Conservation (phyloP, 257 asterid genomes). For the Solanum sitiens region DNA sequence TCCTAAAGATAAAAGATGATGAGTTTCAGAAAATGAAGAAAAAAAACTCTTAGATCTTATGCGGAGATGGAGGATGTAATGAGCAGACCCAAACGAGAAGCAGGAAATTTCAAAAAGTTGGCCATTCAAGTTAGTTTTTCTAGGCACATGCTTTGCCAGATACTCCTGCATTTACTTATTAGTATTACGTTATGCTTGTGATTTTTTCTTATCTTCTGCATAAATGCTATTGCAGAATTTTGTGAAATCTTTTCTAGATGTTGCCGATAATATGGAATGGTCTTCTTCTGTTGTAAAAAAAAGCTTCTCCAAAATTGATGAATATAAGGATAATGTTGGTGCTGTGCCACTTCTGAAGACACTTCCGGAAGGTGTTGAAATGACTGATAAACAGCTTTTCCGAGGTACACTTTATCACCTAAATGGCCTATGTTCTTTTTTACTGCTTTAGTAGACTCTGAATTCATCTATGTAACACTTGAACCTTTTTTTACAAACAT, state of each 20-base stretch:
- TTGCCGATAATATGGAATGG: slow-evolving; percentile 73
- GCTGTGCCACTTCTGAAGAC: slow-evolving; percentile 70
- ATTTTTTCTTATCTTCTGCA: background rate
- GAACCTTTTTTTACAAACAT: background rate
- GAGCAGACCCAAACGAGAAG: slow-evolving; percentile 72
- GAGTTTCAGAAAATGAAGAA: slow-evolving; percentile 60
- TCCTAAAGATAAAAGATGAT: slow-evolving; percentile 34
- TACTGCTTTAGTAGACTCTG: background rate
- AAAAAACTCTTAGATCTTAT: slow-evolving; percentile 43
- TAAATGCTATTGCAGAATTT: slow-evolving; percentile 47
- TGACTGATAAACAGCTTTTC: slow-evolving; percentile 86
- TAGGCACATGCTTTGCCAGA: background rate
- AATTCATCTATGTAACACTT: background rate
- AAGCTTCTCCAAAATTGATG: slow-evolving; percentile 62
- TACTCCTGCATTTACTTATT: background rate
- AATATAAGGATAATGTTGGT: slow-evolving; percentile 49
- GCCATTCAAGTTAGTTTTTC: slow-evolving; percentile 58
- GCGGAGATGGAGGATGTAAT: slow-evolving; percentile 83
- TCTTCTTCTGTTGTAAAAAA: slow-evolving; percentile 82
- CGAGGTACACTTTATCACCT: slow-evolving; percentile 41
- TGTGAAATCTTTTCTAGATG: slow-evolving; percentile 66
- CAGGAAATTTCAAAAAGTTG: slow-evolving; percentile 72
- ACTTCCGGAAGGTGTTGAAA: slow-evolving; percentile 95
- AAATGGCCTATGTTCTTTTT: background rate
- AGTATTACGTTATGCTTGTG: background rate